Evolutionary conservation across 2,329 filamentous ascomycete species (phyloP).

Genomic region (Fusarium camptoceras): DNA sequence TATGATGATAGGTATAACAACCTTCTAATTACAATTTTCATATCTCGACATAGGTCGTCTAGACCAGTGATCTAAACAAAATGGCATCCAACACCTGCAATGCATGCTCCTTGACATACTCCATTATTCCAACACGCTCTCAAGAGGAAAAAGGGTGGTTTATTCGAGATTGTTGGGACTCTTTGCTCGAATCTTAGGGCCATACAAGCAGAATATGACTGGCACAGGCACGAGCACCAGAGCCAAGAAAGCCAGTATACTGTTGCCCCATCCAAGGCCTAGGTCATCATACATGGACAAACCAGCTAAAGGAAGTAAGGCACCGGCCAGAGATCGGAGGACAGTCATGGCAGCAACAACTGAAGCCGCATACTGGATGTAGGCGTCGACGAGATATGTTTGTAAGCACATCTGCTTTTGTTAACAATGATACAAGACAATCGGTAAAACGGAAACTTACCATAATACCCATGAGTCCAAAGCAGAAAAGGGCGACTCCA

Average conservation of each 20-base stretch:
- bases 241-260: slow-evolving; percentile 59
- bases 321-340: slow-evolving; percentile 68
- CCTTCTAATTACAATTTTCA: neutral
- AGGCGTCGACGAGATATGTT: slow-evolving; percentile 53
- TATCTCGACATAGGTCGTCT: neutral
- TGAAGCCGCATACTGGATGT: slow-evolving; percentile 48
- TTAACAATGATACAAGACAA: neutral
- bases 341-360: slow-evolving; percentile 48
- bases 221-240: slow-evolving; percentile 42
- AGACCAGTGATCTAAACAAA: neutral
- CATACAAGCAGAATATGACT: slow-evolving; percentile 36
- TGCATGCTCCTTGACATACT: neutral
- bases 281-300: slow-evolving; percentile 54
- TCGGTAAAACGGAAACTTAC: slow-evolving; percentile 13
- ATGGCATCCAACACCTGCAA: neutral
- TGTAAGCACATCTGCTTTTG: slow-evolving; percentile 47
- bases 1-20: neutral
- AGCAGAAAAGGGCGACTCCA: slow-evolving; percentile 60
- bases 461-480: slow-evolving; percentile 57
- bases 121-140: neutral
- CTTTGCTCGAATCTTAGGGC: slow-evolving; percentile 41
- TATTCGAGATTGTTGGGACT: slow-evolving; percentile 38
- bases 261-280: slow-evolving; percentile 61
- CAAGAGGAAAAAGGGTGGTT: accelerated
- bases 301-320: slow-evolving; percentile 72